These are phyloP conservation scores for Usnea hakonensis DNA, from an alignment of 495 filamentous ascomycete genomes.

Conservation along the genomic window DNA sequence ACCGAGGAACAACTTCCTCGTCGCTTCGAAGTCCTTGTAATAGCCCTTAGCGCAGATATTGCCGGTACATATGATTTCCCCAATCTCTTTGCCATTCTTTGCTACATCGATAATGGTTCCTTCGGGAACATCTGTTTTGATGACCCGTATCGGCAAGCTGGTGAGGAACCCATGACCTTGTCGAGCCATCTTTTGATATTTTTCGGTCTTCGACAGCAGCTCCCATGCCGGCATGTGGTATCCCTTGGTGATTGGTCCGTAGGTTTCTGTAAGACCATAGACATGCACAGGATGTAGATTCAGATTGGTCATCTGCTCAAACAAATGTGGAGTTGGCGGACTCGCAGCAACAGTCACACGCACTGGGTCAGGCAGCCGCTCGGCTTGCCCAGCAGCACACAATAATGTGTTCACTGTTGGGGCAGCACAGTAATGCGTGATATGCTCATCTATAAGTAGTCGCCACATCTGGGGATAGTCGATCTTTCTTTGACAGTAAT, in stretches of 20 bases:
- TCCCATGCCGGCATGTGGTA: conserved; percentile 85
- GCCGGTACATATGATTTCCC: conserved; percentile 82
- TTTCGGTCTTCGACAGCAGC: conserved; percentile 56
- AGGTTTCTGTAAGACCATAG: conserved; percentile 92
- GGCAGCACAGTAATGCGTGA: conserved; percentile 94
- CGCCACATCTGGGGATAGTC: conserved; percentile 91
- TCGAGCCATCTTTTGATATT: conserved; percentile 78
- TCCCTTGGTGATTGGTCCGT: conserved; percentile 91
- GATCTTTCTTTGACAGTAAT: conserved; percentile 91
- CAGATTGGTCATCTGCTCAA: conserved; percentile 81
- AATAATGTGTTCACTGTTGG: conserved; percentile 94
- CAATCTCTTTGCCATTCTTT: conserved; percentile 79
- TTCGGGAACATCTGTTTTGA: conserved; percentile 67
- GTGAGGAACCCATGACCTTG: conserved; percentile 93
- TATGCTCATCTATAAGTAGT: conserved; percentile 69
- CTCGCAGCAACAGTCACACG: conserved; percentile 88
- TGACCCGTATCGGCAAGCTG: conserved; percentile 69
- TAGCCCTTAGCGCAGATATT: conserved; percentile 93
- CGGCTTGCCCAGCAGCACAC: conserved; percentile 67
- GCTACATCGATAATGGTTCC: conserved; percentile 66
- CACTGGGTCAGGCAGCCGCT: conserved; percentile 58
- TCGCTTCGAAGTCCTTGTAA: conserved; percentile 83
- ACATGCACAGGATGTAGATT: conserved; percentile 91
- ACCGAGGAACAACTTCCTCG: conserved; percentile 77
- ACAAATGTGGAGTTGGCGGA: conserved; percentile 80